Evolutionary conservation across 495 filamentous ascomycete genomes (phyloP), one percentile per base, ranked within the genome.

Genomic region (Endocarpon pusillum): DNA sequence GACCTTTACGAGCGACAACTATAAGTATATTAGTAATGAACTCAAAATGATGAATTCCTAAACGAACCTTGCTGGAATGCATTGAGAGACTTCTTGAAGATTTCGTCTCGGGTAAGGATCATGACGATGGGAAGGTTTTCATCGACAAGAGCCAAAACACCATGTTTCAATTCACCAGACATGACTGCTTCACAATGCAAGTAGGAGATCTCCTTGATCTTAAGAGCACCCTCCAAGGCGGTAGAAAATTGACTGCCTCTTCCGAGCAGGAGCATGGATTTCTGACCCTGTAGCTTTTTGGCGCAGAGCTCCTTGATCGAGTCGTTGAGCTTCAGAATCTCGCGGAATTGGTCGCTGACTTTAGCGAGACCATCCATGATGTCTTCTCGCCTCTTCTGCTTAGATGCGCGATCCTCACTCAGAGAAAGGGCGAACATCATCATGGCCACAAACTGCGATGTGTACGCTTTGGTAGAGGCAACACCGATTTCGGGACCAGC

Each of bases 171-270:
- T 61, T 97, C 89, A 52, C 89, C 89, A 38, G 89, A 96, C 89
- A 97, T 97, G 57, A 97, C 89, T 49, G 89, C 89, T 64, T 97
- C 89, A 55, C 89, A 97, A 55, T 97, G 89, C 33, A 97, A 78
- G 55, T 97, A 97, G 29, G 89, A 96, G 44, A 97, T 97, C 62
- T 97, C 89, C 71, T 97, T 97, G 53, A 97, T 97, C 66, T 97
- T 97, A 22, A 97, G 67, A 31, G 89, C 89, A 53, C 71, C 89
- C 64, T 97, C 89, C 26, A 97, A 75, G 14, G 89, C 89, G 45
- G 89, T 97, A 32, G 89, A 86, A 58, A 85, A 94, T 57, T 97
- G 89, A 48, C 83, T 81, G 41, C 89, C 89, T 58, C 89, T 78
- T 32, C 89, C 89, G 33, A 97, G 66, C 23, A 97, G 73, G 35